phyloP scores from a whole-genome alignment of 2,329 filamentous ascomycete genomes.

The Plectosphaerella sp. region DNA sequence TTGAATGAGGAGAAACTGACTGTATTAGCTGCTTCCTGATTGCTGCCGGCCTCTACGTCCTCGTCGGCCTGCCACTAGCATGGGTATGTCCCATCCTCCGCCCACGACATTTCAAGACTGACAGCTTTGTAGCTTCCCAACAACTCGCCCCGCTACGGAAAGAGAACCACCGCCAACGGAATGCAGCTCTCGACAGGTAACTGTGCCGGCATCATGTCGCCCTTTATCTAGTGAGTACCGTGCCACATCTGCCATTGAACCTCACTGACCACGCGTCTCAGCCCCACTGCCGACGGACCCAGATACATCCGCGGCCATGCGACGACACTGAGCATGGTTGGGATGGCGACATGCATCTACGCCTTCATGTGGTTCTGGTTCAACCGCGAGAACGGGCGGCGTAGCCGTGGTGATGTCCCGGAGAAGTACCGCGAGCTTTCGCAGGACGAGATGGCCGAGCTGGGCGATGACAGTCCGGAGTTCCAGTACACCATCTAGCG shows the following conservation, averaged over 20 bases:
- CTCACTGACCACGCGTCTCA: constrained; percentile 12
- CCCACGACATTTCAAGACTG: neutral
- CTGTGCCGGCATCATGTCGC: constrained; percentile 51
- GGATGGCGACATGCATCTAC: constrained; percentile 25
- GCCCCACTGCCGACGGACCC: constrained; percentile 42
- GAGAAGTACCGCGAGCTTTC: constrained; percentile 33
- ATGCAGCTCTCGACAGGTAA: constrained; percentile 70
- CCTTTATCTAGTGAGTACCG: constrained; percentile 10
- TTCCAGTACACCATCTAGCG: constrained; percentile 40
- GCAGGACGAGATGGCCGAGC: constrained; percentile 43
- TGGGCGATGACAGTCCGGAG: constrained; percentile 48
- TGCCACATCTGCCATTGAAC: neutral
- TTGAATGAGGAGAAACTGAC: neutral
- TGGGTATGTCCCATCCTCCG: constrained; percentile 31
- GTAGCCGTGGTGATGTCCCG: constrained; percentile 31
- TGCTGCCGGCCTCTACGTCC: constrained; percentile 64
- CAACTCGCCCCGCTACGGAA: constrained; percentile 71
- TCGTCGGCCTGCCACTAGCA: constrained; percentile 51
- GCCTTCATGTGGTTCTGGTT: constrained; percentile 27
- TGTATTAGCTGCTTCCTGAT: constrained; percentile 59
- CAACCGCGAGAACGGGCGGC: constrained; percentile 38
- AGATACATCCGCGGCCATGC: constrained; percentile 60
- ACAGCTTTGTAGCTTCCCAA: constrained; percentile 26
- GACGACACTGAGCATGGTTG: constrained; percentile 26
- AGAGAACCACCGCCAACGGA: constrained; percentile 67